Evolutionary conservation across 2,329 filamentous ascomycete species (phyloP), one percentile per base, ranked within the genome.

Genomic region (Aspergillus unguis): DNA sequence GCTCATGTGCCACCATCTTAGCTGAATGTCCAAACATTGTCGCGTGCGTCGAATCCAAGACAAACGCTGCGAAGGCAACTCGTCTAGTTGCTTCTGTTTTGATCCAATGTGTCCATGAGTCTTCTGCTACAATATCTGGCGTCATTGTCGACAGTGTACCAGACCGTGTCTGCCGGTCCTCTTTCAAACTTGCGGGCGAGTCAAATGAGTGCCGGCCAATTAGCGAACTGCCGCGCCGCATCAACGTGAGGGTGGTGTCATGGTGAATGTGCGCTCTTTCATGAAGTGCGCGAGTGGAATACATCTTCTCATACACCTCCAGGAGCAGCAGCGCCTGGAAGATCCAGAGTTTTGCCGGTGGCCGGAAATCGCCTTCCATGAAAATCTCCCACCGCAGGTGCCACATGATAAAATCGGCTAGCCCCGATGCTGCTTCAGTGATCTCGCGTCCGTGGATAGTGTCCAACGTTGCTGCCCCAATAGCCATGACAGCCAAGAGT

Each of bases 1-100:
- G 90, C 71, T 97, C 94, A 64, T 97, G 92, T 2, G 92, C 91
- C 6, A 95, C 91, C 92, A 97, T 96, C 40, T 95, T 91, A 0
- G 90, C 92, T 3, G 92, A 94, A 71, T 97, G 94, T 0, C 92
- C 94, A 71, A 97, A 97, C 88, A 99, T 96, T 28, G 91, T 96
- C 1, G 92, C 91, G 70, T 99, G 94, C 1, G 92, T 95, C 4
- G 92, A 95, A 69, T 99, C 94, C 59, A 97, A 86, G 40, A 96
- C 85, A 66, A 97, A 97, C 0, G 94, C 94, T 0, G 89, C 91
- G 73, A 96, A 97, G 0, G 92, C 94, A 3, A 88, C 90, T 54
- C 94, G 84, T 29, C 90, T 81, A 0, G 92, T 97, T 1, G 92
- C 88, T 69, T 99, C 94, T 46, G 91, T 91, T 9, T 87, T 92